Evolutionary conservation across 1,284 basidiomycete species (phyloP).

Genomic region (Paramarasmius palmivorus): DNA sequence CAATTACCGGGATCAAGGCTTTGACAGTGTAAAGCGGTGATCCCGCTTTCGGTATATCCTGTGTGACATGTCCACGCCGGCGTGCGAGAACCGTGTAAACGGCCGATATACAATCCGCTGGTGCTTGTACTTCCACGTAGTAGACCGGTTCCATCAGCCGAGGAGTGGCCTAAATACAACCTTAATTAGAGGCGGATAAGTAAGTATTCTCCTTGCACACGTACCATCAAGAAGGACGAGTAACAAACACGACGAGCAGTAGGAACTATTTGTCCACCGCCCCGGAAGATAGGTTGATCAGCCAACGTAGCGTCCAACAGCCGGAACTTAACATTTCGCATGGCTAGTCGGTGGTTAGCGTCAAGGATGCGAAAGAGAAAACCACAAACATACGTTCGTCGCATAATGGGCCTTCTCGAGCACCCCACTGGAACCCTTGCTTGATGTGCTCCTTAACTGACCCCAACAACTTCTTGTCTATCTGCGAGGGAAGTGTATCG

Average conservation of each 20-base stretch:
- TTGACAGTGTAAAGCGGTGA: slow-evolving; percentile 97
- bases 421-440: slow-evolving; percentile 99
- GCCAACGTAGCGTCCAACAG: slow-evolving; percentile 91
- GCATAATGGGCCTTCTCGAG: slow-evolving; percentile 94
- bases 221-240: slow-evolving; percentile 96
- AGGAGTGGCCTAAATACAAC: slow-evolving; percentile 73
- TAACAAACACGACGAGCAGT: slow-evolving; percentile 97
- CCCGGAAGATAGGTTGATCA: slow-evolving; percentile 94
- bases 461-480: slow-evolving; percentile 91
- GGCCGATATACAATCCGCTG: slow-evolving; percentile 96
- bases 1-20: slow-evolving; percentile 96
- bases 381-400: slow-evolving; percentile 85
- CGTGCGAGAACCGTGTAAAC: slow-evolving; percentile 97
- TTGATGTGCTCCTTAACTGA: slow-evolving; percentile 94
- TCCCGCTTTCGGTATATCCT: slow-evolving; percentile 96
- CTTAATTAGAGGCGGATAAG: not conserved
- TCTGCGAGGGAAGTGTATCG: slow-evolving; percentile 91
- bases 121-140: slow-evolving; percentile 97
- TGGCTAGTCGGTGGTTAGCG: slow-evolving; percentile 54
- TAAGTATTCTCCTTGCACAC: slow-evolving; percentile 17
- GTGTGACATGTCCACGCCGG: slow-evolving; percentile 95
- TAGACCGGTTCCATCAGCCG: slow-evolving; percentile 96
- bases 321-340: slow-evolving; percentile 98
- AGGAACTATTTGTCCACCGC: slow-evolving; percentile 98
- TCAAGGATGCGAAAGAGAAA: slow-evolving; percentile 5